A percentile compares a stretch with the other conserved stretches of the same genome.
These are phyloP conservation scores for Melastoma candidum DNA, from an alignment of 441 rosid species.

Conservation along the genomic window DNA sequence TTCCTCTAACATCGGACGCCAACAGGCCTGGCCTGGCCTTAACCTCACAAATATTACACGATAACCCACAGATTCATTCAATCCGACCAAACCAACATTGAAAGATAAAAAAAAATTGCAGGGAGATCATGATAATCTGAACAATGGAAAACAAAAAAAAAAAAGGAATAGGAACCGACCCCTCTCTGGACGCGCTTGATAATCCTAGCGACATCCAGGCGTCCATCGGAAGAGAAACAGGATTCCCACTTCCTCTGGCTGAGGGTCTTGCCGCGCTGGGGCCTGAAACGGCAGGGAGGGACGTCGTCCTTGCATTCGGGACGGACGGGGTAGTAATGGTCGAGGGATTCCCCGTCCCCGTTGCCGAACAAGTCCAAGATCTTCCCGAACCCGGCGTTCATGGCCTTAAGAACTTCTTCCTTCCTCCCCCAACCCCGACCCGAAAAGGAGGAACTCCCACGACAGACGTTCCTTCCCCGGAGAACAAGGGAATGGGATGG, in stretches of 20 bases:
- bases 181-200: conserved; percentile 87
- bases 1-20: too few species aligned
- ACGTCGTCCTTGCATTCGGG: conserved; percentile 54
- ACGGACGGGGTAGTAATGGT: conserved; percentile 58
- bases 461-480: too few species aligned
- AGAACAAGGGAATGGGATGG: too few species aligned
- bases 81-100: too few species aligned
- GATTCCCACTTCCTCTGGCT: conserved; percentile 88
- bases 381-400: too few species aligned
- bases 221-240: conserved; percentile 74
- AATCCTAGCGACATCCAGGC: conserved; percentile 71
- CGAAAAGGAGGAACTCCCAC: too few species aligned
- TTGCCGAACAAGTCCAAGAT: conserved; percentile 4
- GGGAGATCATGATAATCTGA: not conserved
- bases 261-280: conserved; percentile 85
- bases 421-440: too few species aligned
- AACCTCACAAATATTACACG: too few species aligned
- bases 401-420: too few species aligned
- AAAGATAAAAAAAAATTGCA: not conserved
- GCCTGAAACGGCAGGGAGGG: conserved; percentile 65
- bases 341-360: conserved; percentile 45
- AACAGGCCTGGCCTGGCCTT: too few species aligned
- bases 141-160: not conserved
- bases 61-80: too few species aligned
- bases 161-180: conserved; percentile 23